Evolutionary conservation across 129 eudicot species (phyloP), one percentile per base, ranked within the genome.

Genomic region (Chrysanthemum lavandulifolium): DNA sequence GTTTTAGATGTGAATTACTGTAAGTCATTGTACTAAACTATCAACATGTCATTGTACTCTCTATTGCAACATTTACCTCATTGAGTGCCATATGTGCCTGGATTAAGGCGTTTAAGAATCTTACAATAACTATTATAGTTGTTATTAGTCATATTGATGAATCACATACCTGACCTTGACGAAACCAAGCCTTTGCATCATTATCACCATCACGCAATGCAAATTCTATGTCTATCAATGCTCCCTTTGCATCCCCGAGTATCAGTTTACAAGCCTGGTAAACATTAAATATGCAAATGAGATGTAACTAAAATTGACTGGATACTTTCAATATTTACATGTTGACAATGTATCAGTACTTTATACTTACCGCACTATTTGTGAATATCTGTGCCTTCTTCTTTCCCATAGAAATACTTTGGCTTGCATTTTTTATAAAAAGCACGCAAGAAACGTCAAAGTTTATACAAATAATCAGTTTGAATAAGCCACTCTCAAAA

Each of bases 61-160:
- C 89, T 50, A 86, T 84, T 31, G 98, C 97, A 69, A 95, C 83
- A 86, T 94, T 97, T 66, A 94, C 73, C 77, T 90, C 97, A 78
- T 88, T 94, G 16, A 94, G 97, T 51, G 97, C 97, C 82, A 88
- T 73, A 71, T 94, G 79, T 53, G 91, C 98, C 98, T 94, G 89
- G 19, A 73, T 68, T 12, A 73, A 31, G 27, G 23, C 62, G 12
- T 10, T 10, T 53, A 77, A n/a, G 6, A 18, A 16, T 43, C 61
- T 54, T 47, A 51, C 23, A 14, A 54, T 5, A 68, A 58, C n/a
- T 27, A 27, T 3, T 9, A 1, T 2, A 70, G 7, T 56, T 14
- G 15, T 31, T 54, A 27, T 23, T 51, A 63, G 36, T 64, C 76
- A 49, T 19, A 15, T 27, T 78, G 21, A 75, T 47, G 60, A 51